These are phyloP conservation scores for Aspergillus haitiensis DNA, from an alignment of 495 filamentous ascomycete species.

Conservation along the genomic window DNA sequence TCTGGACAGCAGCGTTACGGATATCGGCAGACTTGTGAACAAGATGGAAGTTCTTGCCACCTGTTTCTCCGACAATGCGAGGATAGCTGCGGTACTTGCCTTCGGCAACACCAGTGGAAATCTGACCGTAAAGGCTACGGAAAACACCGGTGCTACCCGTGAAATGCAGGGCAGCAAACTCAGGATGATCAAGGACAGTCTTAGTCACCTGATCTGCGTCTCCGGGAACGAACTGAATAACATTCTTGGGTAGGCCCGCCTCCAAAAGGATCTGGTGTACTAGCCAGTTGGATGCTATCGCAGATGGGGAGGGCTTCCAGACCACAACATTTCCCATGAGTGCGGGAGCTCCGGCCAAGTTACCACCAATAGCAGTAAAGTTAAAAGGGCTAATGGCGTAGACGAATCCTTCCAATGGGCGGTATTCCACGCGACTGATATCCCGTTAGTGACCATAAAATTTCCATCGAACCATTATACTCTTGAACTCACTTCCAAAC, in stretches of 20 bases:
- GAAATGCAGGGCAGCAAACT: constrained; percentile 79
- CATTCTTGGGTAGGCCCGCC: constrained; percentile 73
- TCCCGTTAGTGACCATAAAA: constrained; percentile 16
- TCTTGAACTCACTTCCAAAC: constrained; percentile 65
- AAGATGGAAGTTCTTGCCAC: constrained; percentile 88
- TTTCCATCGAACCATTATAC: neutral
- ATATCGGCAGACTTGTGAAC: constrained; percentile 73
- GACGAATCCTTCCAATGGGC: constrained; percentile 82
- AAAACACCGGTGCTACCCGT: constrained; percentile 85
- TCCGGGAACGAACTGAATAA: constrained; percentile 83
- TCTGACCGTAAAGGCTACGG: constrained; percentile 73
- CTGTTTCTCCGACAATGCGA: constrained; percentile 81
- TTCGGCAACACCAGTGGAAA: constrained; percentile 68
- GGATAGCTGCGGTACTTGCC: constrained; percentile 75
- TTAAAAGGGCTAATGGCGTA: constrained; percentile 87
- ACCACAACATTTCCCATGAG: constrained; percentile 84
- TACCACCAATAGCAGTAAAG: constrained; percentile 84
- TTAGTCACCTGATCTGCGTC: constrained; percentile 75
- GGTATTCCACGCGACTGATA: constrained; percentile 67
- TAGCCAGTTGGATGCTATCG: constrained; percentile 74
- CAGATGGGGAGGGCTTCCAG: constrained; percentile 82
- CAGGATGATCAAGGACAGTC: constrained; percentile 63
- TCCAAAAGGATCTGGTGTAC: constrained; percentile 82
- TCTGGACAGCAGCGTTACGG: constrained; percentile 73
- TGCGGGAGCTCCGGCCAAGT: constrained; percentile 72